phyloP scores from a whole-genome alignment of 2,329 filamentous ascomycete species.

The Alternaria sp. region DNA sequence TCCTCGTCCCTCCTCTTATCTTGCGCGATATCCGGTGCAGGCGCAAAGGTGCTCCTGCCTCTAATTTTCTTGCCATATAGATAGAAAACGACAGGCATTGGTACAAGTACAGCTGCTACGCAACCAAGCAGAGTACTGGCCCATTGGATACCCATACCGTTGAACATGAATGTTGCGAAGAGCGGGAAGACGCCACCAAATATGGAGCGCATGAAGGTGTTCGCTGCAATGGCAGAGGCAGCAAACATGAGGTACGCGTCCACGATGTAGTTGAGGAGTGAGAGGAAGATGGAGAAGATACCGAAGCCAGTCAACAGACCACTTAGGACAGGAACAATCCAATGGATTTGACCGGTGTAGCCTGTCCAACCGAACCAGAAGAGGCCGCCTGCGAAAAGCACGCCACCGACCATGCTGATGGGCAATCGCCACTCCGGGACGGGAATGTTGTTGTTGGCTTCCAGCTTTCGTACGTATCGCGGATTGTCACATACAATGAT shows the following conservation, averaged over 20 bases:
- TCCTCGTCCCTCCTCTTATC: slow-evolving; percentile 50
- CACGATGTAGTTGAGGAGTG: slow-evolving; percentile 67
- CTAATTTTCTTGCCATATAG: slow-evolving; percentile 56
- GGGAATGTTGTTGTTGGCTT: slow-evolving; percentile 60
- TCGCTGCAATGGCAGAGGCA: slow-evolving; percentile 64
- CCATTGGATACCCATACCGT: slow-evolving; percentile 62
- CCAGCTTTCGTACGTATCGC: slow-evolving; percentile 64
- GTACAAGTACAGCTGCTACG: slow-evolving; percentile 54
- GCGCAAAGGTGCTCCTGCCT: slow-evolving; percentile 54
- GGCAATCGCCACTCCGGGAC: slow-evolving; percentile 67
- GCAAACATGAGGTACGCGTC: slow-evolving; percentile 67
- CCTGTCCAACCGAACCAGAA: slow-evolving; percentile 55
- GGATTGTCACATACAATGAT: slow-evolving; percentile 71
- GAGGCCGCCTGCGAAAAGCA: slow-evolving; percentile 51
- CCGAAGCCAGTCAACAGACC: slow-evolving; percentile 67
- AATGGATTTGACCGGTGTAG: slow-evolving; percentile 54
- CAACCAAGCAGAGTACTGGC: slow-evolving; percentile 57
- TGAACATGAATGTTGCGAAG: slow-evolving; percentile 65
- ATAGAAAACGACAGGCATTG: slow-evolving; percentile 57
- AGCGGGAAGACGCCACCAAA: slow-evolving; percentile 63
- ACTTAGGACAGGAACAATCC: slow-evolving; percentile 52
- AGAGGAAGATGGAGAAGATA: slow-evolving; percentile 66
- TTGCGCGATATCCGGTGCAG: slow-evolving; percentile 51
- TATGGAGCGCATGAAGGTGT: slow-evolving; percentile 63
- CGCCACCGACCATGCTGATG: slow-evolving; percentile 62